Evolutionary conservation across 495 filamentous ascomycete genomes (phyloP).

Genomic region (Cercophora sp.): DNA sequence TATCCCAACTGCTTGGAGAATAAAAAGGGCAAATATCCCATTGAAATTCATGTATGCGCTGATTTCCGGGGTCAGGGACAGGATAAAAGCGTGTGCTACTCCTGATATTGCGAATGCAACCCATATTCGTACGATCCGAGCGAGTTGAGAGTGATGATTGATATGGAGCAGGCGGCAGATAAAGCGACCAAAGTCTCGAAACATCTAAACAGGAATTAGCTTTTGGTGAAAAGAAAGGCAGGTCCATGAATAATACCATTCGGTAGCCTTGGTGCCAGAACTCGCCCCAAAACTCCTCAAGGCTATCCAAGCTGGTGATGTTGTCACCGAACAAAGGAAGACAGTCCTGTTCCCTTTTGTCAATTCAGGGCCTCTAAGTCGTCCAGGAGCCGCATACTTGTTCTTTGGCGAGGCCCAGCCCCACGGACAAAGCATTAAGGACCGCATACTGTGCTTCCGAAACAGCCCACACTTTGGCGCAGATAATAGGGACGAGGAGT

Average conservation of each 20-base stretch:
- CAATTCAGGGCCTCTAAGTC: background rate
- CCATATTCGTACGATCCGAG: background rate
- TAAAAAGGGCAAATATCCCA: background rate
- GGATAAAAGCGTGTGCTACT: background rate
- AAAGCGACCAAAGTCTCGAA: conserved; percentile 3
- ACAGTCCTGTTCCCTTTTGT: background rate
- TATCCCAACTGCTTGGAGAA: conserved; percentile 4
- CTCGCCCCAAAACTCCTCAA: conserved; percentile 9
- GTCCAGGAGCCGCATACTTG: background rate
- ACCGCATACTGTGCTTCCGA: background rate
- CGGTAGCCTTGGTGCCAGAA: conserved; percentile 4
- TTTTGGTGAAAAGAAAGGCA: too few relatives aligned
- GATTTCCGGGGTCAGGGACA: background rate
- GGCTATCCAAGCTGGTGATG: conserved; percentile 4
- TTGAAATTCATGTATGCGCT: background rate
- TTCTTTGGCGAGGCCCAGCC: background rate
- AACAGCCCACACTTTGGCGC: background rate
- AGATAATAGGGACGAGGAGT: background rate
- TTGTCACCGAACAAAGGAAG: conserved; percentile 1
- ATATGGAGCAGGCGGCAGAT: background rate
- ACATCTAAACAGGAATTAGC: too few relatives aligned
- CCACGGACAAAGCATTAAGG: background rate
- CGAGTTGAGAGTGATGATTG: background rate
- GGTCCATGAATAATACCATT: background rate
- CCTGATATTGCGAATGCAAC: background rate